Conservation (phyloP, 768 basidiomycete species). For the Tulasnella sp. region DNA sequence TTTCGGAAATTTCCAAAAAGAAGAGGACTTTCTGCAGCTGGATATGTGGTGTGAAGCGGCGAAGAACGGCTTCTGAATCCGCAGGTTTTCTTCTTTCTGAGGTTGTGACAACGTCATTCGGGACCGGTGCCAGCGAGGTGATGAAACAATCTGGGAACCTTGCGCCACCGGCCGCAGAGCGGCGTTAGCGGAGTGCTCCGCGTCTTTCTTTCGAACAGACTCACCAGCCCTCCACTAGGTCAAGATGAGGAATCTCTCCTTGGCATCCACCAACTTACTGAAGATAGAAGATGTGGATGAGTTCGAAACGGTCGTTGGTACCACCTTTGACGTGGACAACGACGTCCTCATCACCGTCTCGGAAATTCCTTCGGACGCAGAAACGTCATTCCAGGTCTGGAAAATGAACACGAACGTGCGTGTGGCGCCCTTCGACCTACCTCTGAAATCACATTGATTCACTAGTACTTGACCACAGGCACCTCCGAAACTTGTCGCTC, state of each 20-base stretch:
- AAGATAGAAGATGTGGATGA: constrained; percentile 6
- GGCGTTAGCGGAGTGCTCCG: neutral
- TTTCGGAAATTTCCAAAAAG: neutral
- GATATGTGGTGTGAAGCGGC: neutral
- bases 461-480: constrained; percentile 7
- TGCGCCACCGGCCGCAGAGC: neutral
- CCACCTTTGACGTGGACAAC: constrained; percentile 67
- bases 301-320: constrained; percentile 46
- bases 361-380: constrained; percentile 53
- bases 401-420: constrained; percentile 42
- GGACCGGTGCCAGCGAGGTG: neutral
- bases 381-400: constrained; percentile 65
- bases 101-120: neutral
- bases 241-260: constrained; percentile 25
- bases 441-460: constrained; percentile 33
- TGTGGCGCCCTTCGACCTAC: constrained; percentile 36
- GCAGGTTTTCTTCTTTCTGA: neutral
- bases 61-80: neutral
- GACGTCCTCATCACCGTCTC: constrained; percentile 61
- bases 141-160: no score
- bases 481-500: neutral
- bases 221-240: neutral
- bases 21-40: neutral
- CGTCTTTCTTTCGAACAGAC: neutral
- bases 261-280: constrained; percentile 10